Evolutionary conservation across 2,329 filamentous ascomycete genomes (phyloP).

Genomic region (Bretziella fagacearum): DNA sequence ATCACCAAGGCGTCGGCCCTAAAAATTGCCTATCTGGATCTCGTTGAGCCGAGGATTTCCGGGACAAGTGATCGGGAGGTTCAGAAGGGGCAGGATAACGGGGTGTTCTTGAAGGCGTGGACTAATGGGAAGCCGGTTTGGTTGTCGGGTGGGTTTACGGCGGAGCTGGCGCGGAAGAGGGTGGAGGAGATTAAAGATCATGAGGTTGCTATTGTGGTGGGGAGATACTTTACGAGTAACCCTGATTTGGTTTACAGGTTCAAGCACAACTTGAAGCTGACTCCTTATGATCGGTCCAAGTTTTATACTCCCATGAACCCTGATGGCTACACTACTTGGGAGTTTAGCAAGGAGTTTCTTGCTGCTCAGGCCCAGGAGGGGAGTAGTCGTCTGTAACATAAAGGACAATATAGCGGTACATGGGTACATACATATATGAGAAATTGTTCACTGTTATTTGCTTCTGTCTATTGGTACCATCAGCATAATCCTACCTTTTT

Average conservation of each 20-base stretch:
- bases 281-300: constrained; percentile 19
- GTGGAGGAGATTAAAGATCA: constrained; percentile 18
- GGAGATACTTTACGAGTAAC: constrained; percentile 23
- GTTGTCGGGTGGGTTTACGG: constrained; percentile 21
- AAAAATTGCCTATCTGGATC: constrained; percentile 38
- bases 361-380: background rate
- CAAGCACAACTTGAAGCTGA: constrained; percentile 18
- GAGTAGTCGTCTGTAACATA: too few species aligned
- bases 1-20: constrained; percentile 33
- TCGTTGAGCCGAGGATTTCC: constrained; percentile 38
- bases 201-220: constrained; percentile 20
- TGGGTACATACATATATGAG: too few species aligned
- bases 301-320: constrained; percentile 19
- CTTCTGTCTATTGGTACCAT: too few species aligned
- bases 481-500: too few species aligned
- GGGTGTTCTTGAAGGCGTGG: background rate
- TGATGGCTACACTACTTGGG: constrained; percentile 8
- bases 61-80: constrained; percentile 24
- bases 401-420: too few species aligned
- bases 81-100: constrained; percentile 19
- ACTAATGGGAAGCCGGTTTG: constrained; percentile 19
- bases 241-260: constrained; percentile 22
- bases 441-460: too few species aligned
- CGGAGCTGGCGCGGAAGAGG: constrained; percentile 17
- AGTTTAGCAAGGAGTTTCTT: constrained; percentile 7